phyloP scores from a whole-genome alignment of 2,329 filamentous ascomycete genomes.

The Myriangium duriaei region DNA sequence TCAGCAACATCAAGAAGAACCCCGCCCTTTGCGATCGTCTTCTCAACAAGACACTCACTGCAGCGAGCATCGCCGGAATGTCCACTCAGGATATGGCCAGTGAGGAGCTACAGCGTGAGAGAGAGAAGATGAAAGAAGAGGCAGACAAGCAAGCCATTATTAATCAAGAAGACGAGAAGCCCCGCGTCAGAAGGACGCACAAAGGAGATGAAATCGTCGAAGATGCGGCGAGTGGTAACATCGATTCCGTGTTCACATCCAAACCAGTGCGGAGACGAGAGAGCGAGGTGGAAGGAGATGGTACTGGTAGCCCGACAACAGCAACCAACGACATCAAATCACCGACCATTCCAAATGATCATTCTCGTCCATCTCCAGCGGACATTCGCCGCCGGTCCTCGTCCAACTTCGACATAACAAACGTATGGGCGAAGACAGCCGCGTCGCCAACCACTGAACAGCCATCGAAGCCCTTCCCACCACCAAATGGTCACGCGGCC shows the following conservation, averaged over 20 bases:
- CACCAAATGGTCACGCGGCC: constrained; percentile 23
- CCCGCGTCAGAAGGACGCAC: constrained; percentile 77
- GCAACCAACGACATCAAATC: constrained; percentile 21
- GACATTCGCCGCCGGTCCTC: constrained; percentile 26
- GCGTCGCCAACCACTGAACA: constrained; percentile 11
- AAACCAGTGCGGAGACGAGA: constrained; percentile 31
- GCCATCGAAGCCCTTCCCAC: constrained; percentile 42
- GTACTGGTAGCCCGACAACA: constrained; percentile 7
- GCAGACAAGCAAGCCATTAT: constrained; percentile 77
- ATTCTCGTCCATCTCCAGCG: constrained; percentile 41
- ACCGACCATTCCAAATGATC: constrained; percentile 9
- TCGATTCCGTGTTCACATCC: constrained; percentile 36
- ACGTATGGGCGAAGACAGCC: constrained; percentile 65
- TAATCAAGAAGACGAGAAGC: constrained; percentile 55
- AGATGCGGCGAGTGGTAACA: constrained; percentile 39
- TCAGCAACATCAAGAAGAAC: constrained; percentile 85
- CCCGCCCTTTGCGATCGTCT: constrained; percentile 62
- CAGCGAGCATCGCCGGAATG: constrained; percentile 77
- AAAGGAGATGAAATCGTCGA: constrained; percentile 87
- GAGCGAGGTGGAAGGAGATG: constrained; percentile 20
- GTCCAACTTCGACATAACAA: constrained; percentile 61
- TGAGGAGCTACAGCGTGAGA: constrained; percentile 70
- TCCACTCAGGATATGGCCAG: constrained; percentile 81
- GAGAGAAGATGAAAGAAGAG: constrained; percentile 62
- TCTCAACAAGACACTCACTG: constrained; percentile 57